These are phyloP conservation scores for Pyricularia pennisetigena DNA, from an alignment of 2,329 filamentous ascomycete genomes.

Conservation along the genomic window DNA sequence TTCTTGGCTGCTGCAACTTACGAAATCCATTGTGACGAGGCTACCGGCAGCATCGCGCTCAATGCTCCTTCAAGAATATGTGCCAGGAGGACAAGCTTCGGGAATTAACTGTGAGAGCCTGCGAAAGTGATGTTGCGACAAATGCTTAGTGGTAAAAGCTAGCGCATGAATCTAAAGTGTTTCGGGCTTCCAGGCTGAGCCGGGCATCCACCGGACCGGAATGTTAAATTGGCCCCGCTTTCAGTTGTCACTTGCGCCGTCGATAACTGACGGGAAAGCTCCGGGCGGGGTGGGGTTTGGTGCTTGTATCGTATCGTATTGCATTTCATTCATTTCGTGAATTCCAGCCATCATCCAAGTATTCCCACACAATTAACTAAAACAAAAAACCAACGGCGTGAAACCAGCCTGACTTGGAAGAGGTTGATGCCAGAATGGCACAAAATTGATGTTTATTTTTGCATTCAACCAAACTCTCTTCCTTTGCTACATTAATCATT, in stretches of 20 bases:
- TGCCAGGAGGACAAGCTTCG: not conserved
- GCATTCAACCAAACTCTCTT: not conserved
- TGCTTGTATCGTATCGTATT: too few relatives aligned
- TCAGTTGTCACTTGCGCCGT: not conserved
- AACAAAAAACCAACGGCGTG: too few relatives aligned
- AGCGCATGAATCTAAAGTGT: constrained; percentile 5
- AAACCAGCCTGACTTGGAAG: too few relatives aligned
- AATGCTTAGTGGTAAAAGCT: not conserved
- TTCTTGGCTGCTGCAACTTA: not conserved
- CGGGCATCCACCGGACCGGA: not conserved
- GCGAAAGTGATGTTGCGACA: not conserved
- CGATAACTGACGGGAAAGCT: not conserved
- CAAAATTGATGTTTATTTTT: too few relatives aligned
- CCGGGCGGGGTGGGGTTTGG: not conserved
- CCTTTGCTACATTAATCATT: not conserved
- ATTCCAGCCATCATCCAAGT: too few relatives aligned
- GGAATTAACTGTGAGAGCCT: not conserved
- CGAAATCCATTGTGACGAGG: constrained; percentile 5
- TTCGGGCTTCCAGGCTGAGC: not conserved
- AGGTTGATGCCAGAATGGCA: too few relatives aligned
- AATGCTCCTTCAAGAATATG: not conserved
- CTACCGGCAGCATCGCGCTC: constrained; percentile 3
- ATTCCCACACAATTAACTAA: too few relatives aligned
- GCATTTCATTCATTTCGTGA: too few relatives aligned
- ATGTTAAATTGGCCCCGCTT: not conserved